Evolutionary conservation across 1,139 yeast genomes (phyloP).

Genomic region (Debaryomyces subglobosus): DNA sequence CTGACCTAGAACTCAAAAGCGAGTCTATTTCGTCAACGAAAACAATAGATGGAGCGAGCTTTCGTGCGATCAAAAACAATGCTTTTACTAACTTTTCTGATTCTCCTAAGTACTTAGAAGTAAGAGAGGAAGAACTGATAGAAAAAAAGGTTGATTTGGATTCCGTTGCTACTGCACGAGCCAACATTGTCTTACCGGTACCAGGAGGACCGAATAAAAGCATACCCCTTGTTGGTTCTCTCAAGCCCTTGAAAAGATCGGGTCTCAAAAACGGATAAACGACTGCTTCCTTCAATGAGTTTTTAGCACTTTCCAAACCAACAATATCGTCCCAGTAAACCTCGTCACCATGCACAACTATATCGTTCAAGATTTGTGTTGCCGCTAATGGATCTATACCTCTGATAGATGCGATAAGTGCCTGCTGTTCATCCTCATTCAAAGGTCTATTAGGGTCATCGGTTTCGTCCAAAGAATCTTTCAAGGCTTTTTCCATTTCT

Average conservation of each 20-base stretch:
- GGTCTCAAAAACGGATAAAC: conserved; percentile 96
- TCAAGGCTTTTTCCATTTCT: conserved; percentile 14
- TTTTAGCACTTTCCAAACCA: conserved; percentile 88
- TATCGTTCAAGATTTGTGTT: conserved; percentile 81
- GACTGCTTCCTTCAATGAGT: conserved; percentile 90
- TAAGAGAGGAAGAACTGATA: conserved; percentile 87
- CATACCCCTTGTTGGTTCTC: conserved; percentile 98
- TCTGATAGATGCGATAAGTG: conserved; percentile 37
- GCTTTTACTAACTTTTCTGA: conserved; percentile 93
- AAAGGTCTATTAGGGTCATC: conserved; percentile 30
- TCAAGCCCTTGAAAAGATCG: conserved; percentile 83
- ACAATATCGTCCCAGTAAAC: conserved; percentile 98
- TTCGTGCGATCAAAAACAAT: conserved; percentile 80
- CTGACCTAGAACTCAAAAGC: conserved; percentile 77
- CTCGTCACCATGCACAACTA: conserved; percentile 92
- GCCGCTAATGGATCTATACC: conserved; percentile 48
- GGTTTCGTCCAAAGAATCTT: conserved; percentile 9
- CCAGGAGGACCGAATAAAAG: conserved; percentile 97
- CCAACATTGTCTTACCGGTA: conserved; percentile 97
- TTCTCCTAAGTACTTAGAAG: conserved; percentile 92
- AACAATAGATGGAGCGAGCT: conserved; percentile 88
- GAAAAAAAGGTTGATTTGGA: conserved; percentile 93
- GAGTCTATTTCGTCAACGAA: conserved; percentile 98
- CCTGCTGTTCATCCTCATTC: conserved; percentile 68
- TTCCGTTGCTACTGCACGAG: conserved; percentile 97